Percentiles rank a stretch among this genome's conserved stretches.
phyloP scores from a whole-genome alignment of 441 rosid species.

The Euphorbia corollata region DNA sequence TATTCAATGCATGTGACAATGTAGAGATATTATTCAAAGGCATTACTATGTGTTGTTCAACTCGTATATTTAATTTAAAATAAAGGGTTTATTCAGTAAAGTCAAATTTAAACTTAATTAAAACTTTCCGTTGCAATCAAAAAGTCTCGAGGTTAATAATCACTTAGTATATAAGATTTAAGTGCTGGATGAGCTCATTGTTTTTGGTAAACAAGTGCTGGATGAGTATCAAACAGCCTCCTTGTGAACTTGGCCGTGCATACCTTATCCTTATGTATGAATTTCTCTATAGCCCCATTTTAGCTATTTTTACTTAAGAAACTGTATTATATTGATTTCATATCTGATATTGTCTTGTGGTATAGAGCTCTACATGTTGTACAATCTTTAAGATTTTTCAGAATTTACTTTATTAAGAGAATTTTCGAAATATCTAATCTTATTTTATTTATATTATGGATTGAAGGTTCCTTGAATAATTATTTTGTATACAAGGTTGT shows the following conservation, averaged over 20 bases:
- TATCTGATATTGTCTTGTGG: background rate
- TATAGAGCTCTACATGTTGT: background rate
- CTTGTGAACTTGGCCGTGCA: background rate
- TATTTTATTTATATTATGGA: background rate
- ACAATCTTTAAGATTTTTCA: background rate
- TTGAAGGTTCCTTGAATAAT: background rate
- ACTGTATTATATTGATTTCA: background rate
- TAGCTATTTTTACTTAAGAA: background rate
- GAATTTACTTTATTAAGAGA: background rate
- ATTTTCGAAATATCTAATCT: background rate
- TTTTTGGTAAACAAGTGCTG: too few relatives aligned
- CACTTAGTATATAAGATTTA: too few relatives aligned
- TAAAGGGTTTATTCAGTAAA: background rate
- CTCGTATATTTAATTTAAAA: too few relatives aligned
- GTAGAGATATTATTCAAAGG: background rate
- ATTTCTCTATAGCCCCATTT: too few relatives aligned
- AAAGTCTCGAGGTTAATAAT: too few relatives aligned
- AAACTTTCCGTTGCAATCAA: background rate
- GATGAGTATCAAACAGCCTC: background rate
- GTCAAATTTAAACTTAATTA: background rate
- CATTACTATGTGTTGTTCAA: background rate
- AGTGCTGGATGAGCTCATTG: background rate
- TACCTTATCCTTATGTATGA: too few relatives aligned
- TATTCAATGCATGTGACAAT: background rate
- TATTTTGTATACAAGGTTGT: background rate